A percentile compares a stretch with the other conserved stretches of the same genome.
These are phyloP conservation scores for Tuber umbilicatum DNA, from an alignment of 495 filamentous ascomycete species.

Conservation along the genomic window DNA sequence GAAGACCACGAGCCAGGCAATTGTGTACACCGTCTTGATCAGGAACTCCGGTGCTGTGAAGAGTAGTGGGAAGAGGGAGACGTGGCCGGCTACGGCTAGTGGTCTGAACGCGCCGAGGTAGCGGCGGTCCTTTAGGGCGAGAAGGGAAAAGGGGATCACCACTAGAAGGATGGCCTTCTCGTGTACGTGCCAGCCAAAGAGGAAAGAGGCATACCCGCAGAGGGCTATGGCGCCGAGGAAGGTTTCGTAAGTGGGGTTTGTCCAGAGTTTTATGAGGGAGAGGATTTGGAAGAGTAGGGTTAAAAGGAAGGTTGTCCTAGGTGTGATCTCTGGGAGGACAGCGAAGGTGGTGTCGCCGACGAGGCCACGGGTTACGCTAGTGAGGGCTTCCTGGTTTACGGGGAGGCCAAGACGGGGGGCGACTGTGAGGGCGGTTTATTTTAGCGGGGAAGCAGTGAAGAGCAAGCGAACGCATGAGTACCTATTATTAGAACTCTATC, in stretches of 20 bases:
- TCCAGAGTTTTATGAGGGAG: constrained; percentile 73
- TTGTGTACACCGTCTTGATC: constrained; percentile 84
- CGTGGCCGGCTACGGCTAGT: constrained; percentile 84
- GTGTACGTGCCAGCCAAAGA: constrained; percentile 98
- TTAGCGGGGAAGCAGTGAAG: not conserved
- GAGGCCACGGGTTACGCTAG: constrained; percentile 83
- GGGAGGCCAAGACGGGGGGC: constrained; percentile 70
- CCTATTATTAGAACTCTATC: constrained; percentile 69
- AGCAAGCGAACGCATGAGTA: not conserved
- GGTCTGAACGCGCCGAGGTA: constrained; percentile 89
- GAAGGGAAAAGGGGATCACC: constrained; percentile 89
- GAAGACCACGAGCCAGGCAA: constrained; percentile 85
- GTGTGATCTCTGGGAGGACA: constrained; percentile 77
- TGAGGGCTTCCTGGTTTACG: constrained; percentile 65
- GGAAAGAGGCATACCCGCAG: constrained; percentile 93
- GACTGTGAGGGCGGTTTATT: constrained; percentile 49
- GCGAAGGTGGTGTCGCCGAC: constrained; percentile 96
- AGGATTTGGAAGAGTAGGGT: constrained; percentile 76
- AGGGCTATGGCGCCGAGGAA: constrained; percentile 87
- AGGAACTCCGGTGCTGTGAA: constrained; percentile 89
- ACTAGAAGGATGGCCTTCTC: constrained; percentile 94
- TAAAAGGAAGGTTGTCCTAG: constrained; percentile 68
- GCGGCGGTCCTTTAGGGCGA: constrained; percentile 84
- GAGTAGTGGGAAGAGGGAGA: constrained; percentile 87
- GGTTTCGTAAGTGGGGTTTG: constrained; percentile 70